Conservation (phyloP, 495 filamentous ascomycete genomes). For the Aspergillus sclerotiicarbonarius region DNA sequence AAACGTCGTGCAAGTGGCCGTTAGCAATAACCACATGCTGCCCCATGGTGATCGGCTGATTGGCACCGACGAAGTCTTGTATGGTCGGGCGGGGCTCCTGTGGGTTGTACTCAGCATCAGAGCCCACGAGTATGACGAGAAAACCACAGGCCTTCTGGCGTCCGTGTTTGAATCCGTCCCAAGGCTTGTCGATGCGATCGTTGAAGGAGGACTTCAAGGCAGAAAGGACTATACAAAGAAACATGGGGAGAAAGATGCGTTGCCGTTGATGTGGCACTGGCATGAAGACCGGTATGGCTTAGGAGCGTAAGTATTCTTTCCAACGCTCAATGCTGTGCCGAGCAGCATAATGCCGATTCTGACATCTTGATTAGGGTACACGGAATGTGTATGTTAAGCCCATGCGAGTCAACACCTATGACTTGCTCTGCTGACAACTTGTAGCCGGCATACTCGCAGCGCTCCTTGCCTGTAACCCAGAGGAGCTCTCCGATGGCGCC, state of each 20-base stretch:
- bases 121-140: conserved; percentile 19
- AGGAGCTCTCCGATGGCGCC: conserved; percentile 23
- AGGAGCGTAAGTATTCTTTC: conserved; percentile 34
- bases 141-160: conserved; percentile 17
- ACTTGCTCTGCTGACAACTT: not conserved
- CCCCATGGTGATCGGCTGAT: conserved; percentile 29
- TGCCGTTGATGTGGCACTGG: conserved; percentile 51
- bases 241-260: conserved; percentile 31
- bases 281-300: conserved; percentile 38
- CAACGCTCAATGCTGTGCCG: not conserved
- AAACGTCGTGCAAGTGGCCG: conserved; percentile 29
- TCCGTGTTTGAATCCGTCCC: conserved; percentile 29
- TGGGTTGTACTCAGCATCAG: conserved; percentile 41
- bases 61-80: conserved; percentile 44
- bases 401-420: not conserved
- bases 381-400: conserved; percentile 30
- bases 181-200: conserved; percentile 31
- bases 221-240: conserved; percentile 26
- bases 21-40: conserved; percentile 33
- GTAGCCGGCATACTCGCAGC: conserved; percentile 43
- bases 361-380: conserved; percentile 24
- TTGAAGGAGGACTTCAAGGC: conserved; percentile 37
- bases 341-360: not conserved
- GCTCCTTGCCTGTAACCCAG: conserved; percentile 35
- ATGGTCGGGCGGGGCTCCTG: conserved; percentile 43